Base-by-base conservation (phyloP, 768 basidiomycete species). In the Panaeolus papilionaceus region DNA sequence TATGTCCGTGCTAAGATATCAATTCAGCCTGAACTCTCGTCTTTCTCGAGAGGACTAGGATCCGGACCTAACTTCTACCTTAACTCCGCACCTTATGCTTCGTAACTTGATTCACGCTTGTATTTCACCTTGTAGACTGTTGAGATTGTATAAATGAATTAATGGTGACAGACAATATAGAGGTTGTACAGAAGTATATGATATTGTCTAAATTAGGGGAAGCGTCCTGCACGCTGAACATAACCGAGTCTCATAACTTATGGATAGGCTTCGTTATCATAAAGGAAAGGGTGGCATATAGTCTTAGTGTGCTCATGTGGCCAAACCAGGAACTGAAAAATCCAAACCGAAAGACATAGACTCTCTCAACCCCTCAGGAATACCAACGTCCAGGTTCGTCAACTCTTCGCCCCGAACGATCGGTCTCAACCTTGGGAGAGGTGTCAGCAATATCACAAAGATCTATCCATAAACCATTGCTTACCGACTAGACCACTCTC, bases 281-380 rank as follows among this genome's bases (percentile, higher is more conserved):
- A 6, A 51, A 47, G 40, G 9, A 11, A 42, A 42, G 40, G 40
- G 28, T 16, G 0, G 54, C 54, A 58, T 58, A 33, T 5, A 26
- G 14, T 4, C 6, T 33, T 1, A 37, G 12, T 16, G 12, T 28
- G 12, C 28, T 58, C 54, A 58, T 12, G 54, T 28, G 4, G 54
- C 16, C 54, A 58, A 33, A 28, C 54, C 54, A 28, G 54, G 54
- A 7, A 58, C 54, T 18, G 54, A 58, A 58, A 58, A 58, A 16
- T 58, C 54, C 54, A 58, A 33, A 33, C 54, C 54, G 14, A 58
- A 58, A 16, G 54, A 58, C 54, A 58, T 58, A 33, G 54, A 58
- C 26, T 58, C 54, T 12, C 54, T 58, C 54, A 58, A 37, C 14
- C 54, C 54, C 54, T 58, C 54, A 14, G 54, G 54, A 33, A 58